Evolutionary conservation across 345 rosid species (phyloP).

Genomic region (Boechera stricta): DNA sequence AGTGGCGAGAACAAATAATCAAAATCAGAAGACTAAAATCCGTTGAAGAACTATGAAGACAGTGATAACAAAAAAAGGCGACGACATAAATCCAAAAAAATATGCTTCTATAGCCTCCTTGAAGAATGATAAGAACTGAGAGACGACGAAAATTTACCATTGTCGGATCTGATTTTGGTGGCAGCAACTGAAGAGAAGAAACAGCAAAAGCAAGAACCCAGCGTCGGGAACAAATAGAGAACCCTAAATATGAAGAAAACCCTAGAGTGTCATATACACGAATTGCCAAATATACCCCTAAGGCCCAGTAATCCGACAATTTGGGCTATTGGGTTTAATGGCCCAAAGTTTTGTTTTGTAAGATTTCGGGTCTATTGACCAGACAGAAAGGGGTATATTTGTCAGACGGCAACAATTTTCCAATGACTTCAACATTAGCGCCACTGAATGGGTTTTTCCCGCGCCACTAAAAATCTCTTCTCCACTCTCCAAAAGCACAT

Average conservation of each 20-base stretch:
- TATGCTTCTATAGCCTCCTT: not conserved
- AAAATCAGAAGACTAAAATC: not conserved
- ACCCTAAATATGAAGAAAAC: conserved; percentile 28
- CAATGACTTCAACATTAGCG: conserved; percentile 22
- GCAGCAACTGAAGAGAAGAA: conserved; percentile 14
- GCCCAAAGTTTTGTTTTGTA: conserved; percentile 13
- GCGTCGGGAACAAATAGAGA: not conserved
- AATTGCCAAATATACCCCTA: conserved; percentile 30
- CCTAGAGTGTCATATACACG: not conserved
- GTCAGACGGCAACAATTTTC: too few relatives aligned
- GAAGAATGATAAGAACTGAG: not conserved
- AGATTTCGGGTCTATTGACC: not conserved
- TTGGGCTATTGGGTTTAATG: not conserved
- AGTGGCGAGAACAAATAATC: not conserved
- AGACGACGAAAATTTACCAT: conserved; percentile 32
- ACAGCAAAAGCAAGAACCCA: not conserved
- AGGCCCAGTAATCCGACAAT: conserved; percentile 18
- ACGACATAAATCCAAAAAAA: not conserved
- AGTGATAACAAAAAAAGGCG: too few relatives aligned
- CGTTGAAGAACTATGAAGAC: not conserved
- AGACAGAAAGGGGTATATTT: not conserved
- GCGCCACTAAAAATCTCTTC: conserved; percentile 10
- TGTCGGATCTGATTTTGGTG: conserved; percentile 31
- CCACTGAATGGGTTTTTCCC: conserved; percentile 30
- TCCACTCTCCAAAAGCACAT: not conserved